phyloP scores from a whole-genome alignment of 2,329 filamentous ascomycete genomes.

The Hypoxylon sp. region DNA sequence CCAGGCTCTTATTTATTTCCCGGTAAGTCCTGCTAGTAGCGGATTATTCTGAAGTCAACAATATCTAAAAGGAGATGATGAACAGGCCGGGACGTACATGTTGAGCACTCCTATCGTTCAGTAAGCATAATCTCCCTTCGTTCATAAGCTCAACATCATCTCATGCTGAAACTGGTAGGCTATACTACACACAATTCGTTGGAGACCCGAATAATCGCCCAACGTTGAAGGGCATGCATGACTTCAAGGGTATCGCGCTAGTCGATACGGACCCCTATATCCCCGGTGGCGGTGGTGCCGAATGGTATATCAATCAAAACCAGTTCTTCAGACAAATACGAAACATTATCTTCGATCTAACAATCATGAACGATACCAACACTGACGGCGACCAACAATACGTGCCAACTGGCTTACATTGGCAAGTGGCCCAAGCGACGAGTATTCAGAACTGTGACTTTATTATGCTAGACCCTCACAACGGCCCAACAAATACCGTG shows the following conservation, averaged over 20 bases:
- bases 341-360: conserved; percentile 65
- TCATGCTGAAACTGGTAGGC: background rate
- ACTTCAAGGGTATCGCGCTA: conserved; percentile 62
- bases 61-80: no score
- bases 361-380: conserved; percentile 67
- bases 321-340: conserved; percentile 70
- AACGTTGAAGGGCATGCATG: conserved; percentile 69
- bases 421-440: conserved; percentile 71
- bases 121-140: background rate
- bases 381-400: conserved; percentile 58
- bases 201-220: conserved; percentile 66
- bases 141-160: background rate
- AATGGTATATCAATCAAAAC: conserved; percentile 68
- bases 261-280: conserved; percentile 33
- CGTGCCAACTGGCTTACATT: conserved; percentile 68
- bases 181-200: conserved; percentile 61
- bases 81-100: conserved; percentile 36
- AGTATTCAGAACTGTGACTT: conserved; percentile 73
- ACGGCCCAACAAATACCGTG: conserved; percentile 46
- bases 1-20: conserved; percentile 43
- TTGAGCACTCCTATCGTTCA: conserved; percentile 36
- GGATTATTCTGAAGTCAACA: no score
- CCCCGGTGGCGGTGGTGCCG: conserved; percentile 52
- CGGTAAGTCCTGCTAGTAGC: background rate
- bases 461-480: conserved; percentile 67